A percentile compares a stretch with the other conserved stretches of the same genome.
Evolutionary conservation across 2,329 filamentous ascomycete species (phyloP).

Genomic region (Metarhizium guizhouense): DNA sequence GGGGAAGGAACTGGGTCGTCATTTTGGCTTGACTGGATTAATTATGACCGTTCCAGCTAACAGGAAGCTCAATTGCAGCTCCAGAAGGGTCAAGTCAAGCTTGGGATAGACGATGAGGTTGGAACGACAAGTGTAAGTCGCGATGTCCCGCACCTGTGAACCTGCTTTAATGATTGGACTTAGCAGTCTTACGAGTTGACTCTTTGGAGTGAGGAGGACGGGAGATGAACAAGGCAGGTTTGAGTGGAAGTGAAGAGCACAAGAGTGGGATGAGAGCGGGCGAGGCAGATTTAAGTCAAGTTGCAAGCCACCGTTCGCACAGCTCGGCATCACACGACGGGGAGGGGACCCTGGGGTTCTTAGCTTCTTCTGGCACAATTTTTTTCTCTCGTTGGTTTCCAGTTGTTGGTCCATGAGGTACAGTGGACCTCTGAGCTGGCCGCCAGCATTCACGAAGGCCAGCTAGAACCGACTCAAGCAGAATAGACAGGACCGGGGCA

Average conservation of each 20-base stretch:
- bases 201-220: background rate
- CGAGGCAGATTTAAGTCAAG: background rate
- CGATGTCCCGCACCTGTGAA: background rate
- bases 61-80: background rate
- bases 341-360: background rate
- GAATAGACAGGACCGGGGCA: background rate
- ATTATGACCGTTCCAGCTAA: constrained; percentile 24
- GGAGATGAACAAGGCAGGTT: background rate
- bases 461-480: background rate
- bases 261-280: background rate
- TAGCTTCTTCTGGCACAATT: background rate
- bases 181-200: background rate
- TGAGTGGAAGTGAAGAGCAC: background rate
- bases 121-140: background rate
- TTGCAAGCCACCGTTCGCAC: background rate
- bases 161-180: background rate
- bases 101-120: background rate
- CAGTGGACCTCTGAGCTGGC: no score
- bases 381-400: background rate
- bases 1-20: constrained; percentile 60
- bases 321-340: background rate
- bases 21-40: constrained; percentile 31
- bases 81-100: background rate
- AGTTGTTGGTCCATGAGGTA: background rate
- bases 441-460: no score